Conservation (phyloP, 2,329 filamentous ascomycete species). For the Aaosphaeria pasadenensis region DNA sequence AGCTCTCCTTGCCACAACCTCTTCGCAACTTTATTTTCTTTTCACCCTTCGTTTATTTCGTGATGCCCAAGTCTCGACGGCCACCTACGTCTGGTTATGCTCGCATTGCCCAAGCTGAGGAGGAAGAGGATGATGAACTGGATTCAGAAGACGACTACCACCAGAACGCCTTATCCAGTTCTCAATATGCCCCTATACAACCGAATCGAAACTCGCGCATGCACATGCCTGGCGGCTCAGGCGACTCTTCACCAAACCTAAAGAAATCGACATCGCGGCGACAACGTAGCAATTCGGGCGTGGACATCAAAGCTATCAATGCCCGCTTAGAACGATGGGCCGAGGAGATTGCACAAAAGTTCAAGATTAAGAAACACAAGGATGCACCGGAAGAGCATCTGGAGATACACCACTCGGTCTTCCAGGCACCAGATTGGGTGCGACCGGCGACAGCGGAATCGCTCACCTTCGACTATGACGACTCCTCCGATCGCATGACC, state of each 20-base stretch:
- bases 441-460: constrained; percentile 74
- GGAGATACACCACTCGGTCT: constrained; percentile 97
- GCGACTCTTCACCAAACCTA: constrained; percentile 28
- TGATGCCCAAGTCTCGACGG: constrained; percentile 32
- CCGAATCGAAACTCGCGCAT: constrained; percentile 43
- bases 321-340: constrained; percentile 93
- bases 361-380: constrained; percentile 80
- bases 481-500: constrained; percentile 66
- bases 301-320: constrained; percentile 98
- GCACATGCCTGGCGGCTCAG: constrained; percentile 36
- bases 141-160: constrained; percentile 40
- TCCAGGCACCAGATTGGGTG: constrained; percentile 86
- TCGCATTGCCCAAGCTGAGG: constrained; percentile 51
- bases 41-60: constrained; percentile 2
- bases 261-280: constrained; percentile 40
- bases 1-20: neutral
- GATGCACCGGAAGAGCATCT: constrained; percentile 72
- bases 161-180: constrained; percentile 34
- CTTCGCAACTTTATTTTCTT: constrained; percentile 4
- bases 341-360: constrained; percentile 94
- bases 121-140: constrained; percentile 43
- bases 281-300: constrained; percentile 75
- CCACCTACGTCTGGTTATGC: constrained; percentile 51
- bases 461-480: constrained; percentile 57
- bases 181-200: constrained; percentile 49